Evolutionary conservation across 345 rosid species (phyloP).

Genomic region (Hibiscus tridactylites): DNA sequence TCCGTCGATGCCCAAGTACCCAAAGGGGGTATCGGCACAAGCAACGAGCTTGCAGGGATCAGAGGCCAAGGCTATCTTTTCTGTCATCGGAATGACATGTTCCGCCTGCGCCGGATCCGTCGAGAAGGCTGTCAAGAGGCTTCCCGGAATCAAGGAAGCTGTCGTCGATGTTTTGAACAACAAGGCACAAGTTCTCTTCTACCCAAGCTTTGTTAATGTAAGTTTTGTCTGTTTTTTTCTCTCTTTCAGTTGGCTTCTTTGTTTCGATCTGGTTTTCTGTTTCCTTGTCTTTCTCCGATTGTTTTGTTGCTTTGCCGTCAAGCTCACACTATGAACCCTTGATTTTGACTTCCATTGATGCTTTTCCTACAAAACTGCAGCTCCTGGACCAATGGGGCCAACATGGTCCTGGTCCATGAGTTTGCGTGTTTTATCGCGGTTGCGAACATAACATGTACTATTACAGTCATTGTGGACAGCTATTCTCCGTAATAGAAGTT

Average conservation of each 20-base stretch:
- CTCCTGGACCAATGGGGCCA: background rate
- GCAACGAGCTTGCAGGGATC: constrained; percentile 24
- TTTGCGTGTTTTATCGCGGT: background rate
- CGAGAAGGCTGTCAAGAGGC: constrained; percentile 83
- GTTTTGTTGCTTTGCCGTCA: constrained; percentile 6
- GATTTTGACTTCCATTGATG: constrained; percentile 4
- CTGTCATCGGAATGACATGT: constrained; percentile 78
- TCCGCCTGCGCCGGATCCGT: constrained; percentile 93
- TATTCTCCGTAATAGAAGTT: too few species aligned
- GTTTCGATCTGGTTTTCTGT: background rate
- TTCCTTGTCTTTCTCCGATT: too few species aligned
- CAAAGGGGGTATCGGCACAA: constrained; percentile 36
- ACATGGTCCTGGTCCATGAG: background rate
- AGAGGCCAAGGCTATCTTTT: constrained; percentile 45
- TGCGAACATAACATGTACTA: too few species aligned
- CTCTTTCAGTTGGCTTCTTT: background rate
- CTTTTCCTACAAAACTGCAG: background rate
- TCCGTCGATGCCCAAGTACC: constrained; percentile 62
- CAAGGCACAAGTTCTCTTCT: constrained; percentile 59
- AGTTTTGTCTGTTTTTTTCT: constrained; percentile 8
- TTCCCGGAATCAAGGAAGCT: constrained; percentile 74
- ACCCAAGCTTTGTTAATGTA: constrained; percentile 54
- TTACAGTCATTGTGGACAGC: too few species aligned
- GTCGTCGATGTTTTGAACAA: constrained; percentile 64
- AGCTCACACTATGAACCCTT: background rate